Percentiles rank a stretch among this genome's conserved stretches.
Conservation (phyloP, 164 flowering plant genomes). For the Kingdonia uniflora region DNA sequence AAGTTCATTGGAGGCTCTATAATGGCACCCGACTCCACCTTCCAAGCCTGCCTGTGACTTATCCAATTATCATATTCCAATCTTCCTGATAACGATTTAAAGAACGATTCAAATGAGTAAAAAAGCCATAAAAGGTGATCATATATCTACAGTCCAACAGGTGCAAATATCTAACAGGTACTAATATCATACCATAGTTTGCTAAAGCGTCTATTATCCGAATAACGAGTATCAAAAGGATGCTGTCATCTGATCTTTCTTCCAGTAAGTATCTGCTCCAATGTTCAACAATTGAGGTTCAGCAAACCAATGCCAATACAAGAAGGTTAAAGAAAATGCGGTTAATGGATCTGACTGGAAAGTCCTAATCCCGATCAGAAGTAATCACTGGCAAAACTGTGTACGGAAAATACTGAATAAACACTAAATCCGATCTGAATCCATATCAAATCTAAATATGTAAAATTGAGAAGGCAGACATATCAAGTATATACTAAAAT, state of each 20-base stretch:
- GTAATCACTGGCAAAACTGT: too few relatives aligned
- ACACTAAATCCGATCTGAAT: too few relatives aligned
- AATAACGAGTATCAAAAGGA: constrained; percentile 70
- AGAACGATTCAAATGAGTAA: constrained; percentile 7
- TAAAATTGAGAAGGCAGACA: too few relatives aligned
- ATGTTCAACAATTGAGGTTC: too few relatives aligned
- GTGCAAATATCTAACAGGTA: neutral
- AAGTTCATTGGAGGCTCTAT: constrained; percentile 84
- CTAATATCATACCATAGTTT: constrained; percentile 62
- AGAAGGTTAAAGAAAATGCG: too few relatives aligned
- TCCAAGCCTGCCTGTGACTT: constrained; percentile 93
- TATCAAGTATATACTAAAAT: too few relatives aligned
- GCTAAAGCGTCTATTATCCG: constrained; percentile 89
- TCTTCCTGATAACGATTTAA: constrained; percentile 50
- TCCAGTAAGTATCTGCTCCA: constrained; percentile 64
- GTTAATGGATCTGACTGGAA: too few relatives aligned
- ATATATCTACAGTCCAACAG: neutral
- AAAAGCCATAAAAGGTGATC: neutral
- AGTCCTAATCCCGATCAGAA: too few relatives aligned
- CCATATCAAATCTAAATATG: too few relatives aligned
- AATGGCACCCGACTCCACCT: constrained; percentile 84
- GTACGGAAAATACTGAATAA: too few relatives aligned
- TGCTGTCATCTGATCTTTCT: constrained; percentile 95
- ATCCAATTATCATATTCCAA: constrained; percentile 96
- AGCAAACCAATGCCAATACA: too few relatives aligned